Conservation (phyloP, 2,329 filamentous ascomycete species). For the Fusarium pseudocircinatum region DNA sequence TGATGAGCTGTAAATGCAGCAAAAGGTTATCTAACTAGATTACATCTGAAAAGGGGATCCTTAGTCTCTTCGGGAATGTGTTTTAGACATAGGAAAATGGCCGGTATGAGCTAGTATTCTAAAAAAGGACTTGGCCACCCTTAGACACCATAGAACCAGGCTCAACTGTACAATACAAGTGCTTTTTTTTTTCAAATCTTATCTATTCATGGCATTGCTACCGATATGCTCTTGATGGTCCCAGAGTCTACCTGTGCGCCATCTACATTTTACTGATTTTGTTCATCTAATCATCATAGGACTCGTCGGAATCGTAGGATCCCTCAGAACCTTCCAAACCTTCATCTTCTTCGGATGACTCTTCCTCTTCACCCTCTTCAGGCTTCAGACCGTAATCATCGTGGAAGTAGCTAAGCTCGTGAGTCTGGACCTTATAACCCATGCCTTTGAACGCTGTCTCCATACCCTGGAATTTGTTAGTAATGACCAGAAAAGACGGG, state of each 20-base stretch:
- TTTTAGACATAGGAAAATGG: constrained; percentile 11
- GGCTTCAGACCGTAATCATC: constrained; percentile 87
- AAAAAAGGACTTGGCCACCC: constrained; percentile 10
- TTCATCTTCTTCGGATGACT: constrained; percentile 59
- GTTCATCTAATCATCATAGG: constrained; percentile 37
- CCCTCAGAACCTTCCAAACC: constrained; percentile 46
- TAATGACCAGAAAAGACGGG: neutral
- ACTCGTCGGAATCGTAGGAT: constrained; percentile 45
- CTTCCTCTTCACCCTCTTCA: constrained; percentile 67
- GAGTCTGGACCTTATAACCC: constrained; percentile 82
- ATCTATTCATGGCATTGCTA: constrained; percentile 36
- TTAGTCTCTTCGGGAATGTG: neutral
- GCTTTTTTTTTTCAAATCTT: constrained; percentile 16
- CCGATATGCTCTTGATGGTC: constrained; percentile 21
- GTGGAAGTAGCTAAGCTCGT: constrained; percentile 81
- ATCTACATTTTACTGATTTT: neutral
- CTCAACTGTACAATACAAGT: constrained; percentile 36
- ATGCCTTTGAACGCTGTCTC: constrained; percentile 76
- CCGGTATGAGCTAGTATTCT: constrained; percentile 11
- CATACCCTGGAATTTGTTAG: constrained; percentile 66
- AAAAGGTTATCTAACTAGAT: constrained; percentile 1
- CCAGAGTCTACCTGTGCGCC: constrained; percentile 23
- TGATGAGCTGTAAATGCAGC: constrained; percentile 69
- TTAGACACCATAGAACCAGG: constrained; percentile 26
- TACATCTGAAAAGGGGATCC: neutral